phyloP scores from a whole-genome alignment of 129 eudicot genomes.

The Cynara cardunculus region DNA sequence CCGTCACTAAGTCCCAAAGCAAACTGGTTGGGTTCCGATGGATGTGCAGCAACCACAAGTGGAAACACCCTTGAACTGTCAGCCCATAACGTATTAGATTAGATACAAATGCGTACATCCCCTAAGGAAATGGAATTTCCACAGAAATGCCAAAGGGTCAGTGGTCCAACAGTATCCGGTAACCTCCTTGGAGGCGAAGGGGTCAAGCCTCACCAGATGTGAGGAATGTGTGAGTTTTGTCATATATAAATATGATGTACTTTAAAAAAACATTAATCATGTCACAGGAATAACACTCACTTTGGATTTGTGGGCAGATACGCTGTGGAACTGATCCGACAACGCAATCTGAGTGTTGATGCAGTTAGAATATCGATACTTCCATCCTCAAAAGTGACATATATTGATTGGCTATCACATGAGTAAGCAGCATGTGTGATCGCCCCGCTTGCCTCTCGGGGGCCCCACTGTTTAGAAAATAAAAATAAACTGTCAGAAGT shows the following conservation, averaged over 20 bases:
- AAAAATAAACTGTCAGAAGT: background rate
- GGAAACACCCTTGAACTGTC: constrained; percentile 66
- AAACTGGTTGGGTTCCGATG: constrained; percentile 71
- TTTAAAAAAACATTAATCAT: background rate
- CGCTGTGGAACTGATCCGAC: constrained; percentile 57
- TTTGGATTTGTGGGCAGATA: constrained; percentile 69
- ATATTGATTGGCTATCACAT: constrained; percentile 78
- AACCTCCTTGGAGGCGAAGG: too few species aligned
- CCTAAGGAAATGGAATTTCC: too few species aligned
- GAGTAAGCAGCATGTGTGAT: constrained; percentile 85
- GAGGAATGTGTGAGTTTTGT: background rate
- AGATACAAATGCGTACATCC: too few species aligned
- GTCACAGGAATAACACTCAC: constrained; percentile 22
- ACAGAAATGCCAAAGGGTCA: too few species aligned
- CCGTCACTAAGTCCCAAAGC: constrained; percentile 87
- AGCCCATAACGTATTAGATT: background rate
- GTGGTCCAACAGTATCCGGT: too few species aligned
- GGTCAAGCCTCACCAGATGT: too few species aligned
- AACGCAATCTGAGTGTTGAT: constrained; percentile 60
- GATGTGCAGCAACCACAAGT: constrained; percentile 80
- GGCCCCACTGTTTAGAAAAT: constrained; percentile 55
- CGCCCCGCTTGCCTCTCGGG: constrained; percentile 73
- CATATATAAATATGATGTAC: background rate
- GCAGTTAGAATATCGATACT: constrained; percentile 75
- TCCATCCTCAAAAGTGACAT: constrained; percentile 74